These are phyloP conservation scores for Erodium texanum DNA, from an alignment of 441 rosid species.

Conservation along the genomic window DNA sequence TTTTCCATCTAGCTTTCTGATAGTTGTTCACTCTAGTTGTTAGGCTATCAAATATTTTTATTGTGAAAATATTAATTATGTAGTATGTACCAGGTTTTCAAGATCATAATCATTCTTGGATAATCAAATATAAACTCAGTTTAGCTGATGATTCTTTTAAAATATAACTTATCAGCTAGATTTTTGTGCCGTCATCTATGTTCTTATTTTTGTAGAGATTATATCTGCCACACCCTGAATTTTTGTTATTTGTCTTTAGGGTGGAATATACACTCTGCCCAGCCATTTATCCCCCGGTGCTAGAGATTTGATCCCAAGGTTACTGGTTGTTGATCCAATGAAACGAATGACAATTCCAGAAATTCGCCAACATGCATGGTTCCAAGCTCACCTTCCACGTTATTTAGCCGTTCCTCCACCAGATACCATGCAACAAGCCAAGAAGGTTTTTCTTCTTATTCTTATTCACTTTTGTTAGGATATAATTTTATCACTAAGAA, in stretches of 20 bases:
- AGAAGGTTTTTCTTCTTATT: constrained; percentile 45
- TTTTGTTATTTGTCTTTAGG: constrained; percentile 32
- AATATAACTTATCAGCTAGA: not conserved
- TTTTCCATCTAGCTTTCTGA: not conserved
- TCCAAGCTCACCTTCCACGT: constrained; percentile 87
- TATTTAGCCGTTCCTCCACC: constrained; percentile 96
- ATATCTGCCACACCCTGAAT: not conserved
- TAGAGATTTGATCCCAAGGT: constrained; percentile 85
- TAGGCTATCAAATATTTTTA: no score
- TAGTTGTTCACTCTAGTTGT: no score
- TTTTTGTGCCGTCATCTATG: not conserved
- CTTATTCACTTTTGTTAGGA: not conserved
- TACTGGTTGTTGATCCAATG: constrained; percentile 94
- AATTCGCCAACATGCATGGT: constrained; percentile 94
- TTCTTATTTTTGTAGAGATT: constrained; percentile 3
- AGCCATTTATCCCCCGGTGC: constrained; percentile 88
- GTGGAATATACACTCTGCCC: constrained; percentile 95
- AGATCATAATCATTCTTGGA: not conserved
- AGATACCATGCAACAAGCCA: constrained; percentile 89
- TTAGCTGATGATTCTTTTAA: not conserved
- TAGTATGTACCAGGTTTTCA: no score
- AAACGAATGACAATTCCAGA: constrained; percentile 89
- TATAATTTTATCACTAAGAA: no score
- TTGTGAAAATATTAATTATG: no score
- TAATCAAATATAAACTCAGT: not conserved